phyloP scores from a whole-genome alignment of 2,329 filamentous ascomycete genomes.

The Pseudocercospora musae region DNA sequence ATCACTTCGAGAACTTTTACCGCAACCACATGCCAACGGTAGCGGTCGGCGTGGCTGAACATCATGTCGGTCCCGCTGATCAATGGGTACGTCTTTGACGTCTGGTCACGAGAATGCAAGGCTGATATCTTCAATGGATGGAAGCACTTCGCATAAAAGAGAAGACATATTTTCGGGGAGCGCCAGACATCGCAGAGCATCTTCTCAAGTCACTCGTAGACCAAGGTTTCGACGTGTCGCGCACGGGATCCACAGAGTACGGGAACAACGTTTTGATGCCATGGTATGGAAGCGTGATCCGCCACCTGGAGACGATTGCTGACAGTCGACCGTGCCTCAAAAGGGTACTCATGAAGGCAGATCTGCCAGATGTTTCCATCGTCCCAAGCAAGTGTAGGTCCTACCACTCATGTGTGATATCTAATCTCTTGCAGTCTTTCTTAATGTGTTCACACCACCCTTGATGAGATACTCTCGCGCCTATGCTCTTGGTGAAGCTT shows the following conservation, averaged over 20 bases:
- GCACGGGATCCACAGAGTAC: not conserved
- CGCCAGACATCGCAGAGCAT: not conserved
- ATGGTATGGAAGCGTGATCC: not conserved
- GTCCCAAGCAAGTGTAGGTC: not conserved
- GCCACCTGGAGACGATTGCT: not conserved
- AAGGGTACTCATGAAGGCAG: not conserved
- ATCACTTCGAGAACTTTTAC: constrained; percentile 1
- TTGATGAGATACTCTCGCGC: not conserved
- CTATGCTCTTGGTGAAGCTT: not conserved
- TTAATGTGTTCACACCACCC: not conserved
- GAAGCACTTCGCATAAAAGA: not conserved
- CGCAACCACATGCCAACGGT: not conserved
- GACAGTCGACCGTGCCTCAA: not conserved
- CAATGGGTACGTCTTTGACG: not conserved
- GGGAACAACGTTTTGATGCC: not conserved
- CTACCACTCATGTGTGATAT: not conserved
- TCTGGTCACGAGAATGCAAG: too few relatives aligned
- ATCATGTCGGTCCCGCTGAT: not conserved
- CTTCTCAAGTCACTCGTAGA: not conserved
- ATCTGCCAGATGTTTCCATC: not conserved
- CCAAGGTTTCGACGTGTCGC: not conserved
- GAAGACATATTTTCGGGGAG: not conserved
- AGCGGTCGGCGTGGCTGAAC: not conserved
- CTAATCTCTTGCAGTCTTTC: not conserved
- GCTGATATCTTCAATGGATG: not conserved